phyloP scores from a whole-genome alignment of 2,329 filamentous ascomycete genomes.

The Aspergillus oerlinghausenensis region DNA sequence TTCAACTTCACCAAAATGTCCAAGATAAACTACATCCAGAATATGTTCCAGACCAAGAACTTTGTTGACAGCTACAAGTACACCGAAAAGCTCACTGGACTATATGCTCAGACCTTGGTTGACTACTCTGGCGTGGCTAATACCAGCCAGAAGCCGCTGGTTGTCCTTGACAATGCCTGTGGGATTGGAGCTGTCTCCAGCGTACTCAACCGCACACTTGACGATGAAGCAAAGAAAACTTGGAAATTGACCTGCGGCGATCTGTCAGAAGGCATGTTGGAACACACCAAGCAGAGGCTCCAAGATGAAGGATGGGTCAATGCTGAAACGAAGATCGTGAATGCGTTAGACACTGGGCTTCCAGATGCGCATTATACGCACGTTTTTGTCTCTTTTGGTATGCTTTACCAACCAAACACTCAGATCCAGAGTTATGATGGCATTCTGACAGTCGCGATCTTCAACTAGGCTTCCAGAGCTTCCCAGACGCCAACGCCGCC shows the following conservation, averaged over 20 bases:
- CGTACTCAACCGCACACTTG: conserved; percentile 40
- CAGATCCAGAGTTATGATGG: not conserved
- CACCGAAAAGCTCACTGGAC: conserved; percentile 27
- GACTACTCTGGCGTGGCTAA: conserved; percentile 24
- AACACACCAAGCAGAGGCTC: conserved; percentile 37
- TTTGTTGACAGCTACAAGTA: conserved; percentile 24
- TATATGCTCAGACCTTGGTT: conserved; percentile 27
- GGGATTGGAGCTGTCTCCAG: conserved; percentile 49
- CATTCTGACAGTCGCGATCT: not conserved
- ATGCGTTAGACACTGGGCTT: conserved; percentile 46
- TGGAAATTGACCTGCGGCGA: conserved; percentile 52
- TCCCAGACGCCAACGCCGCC: conserved; percentile 40
- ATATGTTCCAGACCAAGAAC: conserved; percentile 13
- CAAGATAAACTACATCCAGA: not conserved
- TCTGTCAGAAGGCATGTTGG: conserved; percentile 41
- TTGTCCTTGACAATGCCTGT: conserved; percentile 52
- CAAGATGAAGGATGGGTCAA: conserved; percentile 45
- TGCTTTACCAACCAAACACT: not conserved
- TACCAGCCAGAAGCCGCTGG: conserved; percentile 17
- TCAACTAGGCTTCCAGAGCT: conserved; percentile 38
- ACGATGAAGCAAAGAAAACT: conserved; percentile 33
- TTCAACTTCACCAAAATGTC: not conserved
- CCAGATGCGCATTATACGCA: conserved; percentile 41
- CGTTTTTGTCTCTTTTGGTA: conserved; percentile 45
- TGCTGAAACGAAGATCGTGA: conserved; percentile 40